Evolutionary conservation across 768 basidiomycete species (phyloP).

Genomic region (Ramaria sp.): DNA sequence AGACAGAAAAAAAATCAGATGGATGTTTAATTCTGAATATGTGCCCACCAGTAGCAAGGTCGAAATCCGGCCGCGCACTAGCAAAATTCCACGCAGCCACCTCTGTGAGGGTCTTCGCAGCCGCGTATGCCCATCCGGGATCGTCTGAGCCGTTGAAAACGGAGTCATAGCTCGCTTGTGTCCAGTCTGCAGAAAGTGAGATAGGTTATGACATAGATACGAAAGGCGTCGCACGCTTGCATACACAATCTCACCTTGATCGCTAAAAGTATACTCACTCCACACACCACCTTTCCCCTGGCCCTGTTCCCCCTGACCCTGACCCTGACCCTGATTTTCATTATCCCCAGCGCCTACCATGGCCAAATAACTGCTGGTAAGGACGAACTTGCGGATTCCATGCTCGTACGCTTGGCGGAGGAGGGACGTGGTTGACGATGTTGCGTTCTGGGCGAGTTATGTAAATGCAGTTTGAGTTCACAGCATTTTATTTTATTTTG

Average conservation of each 20-base stretch:
- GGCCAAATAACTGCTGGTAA: slow-evolving; percentile 5
- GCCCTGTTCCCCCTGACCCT: too few species aligned
- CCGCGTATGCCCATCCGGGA: slow-evolving; percentile 3
- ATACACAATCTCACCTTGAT: neutral
- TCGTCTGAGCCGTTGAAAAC: slow-evolving; percentile 2
- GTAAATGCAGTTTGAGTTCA: neutral
- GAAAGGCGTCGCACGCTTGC: neutral
- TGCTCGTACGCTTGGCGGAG: slow-evolving; percentile 4
- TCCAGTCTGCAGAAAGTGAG: neutral
- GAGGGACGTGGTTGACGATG: neutral
- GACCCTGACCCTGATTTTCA: too few species aligned
- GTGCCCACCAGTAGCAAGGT: slow-evolving; percentile 1
- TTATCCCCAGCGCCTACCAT: too few species aligned
- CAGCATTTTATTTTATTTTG: too few species aligned
- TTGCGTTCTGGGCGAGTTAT: neutral
- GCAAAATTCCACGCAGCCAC: slow-evolving; percentile 5
- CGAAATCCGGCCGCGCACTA: neutral
- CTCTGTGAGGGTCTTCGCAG: slow-evolving; percentile 3
- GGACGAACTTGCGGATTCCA: slow-evolving; percentile 4
- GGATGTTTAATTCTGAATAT: neutral
- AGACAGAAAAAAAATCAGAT: neutral
- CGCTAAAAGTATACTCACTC: slow-evolving; percentile 4
- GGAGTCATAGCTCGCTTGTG: neutral
- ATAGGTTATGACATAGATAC: neutral
- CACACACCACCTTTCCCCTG: neutral